Evolutionary conservation across 148 eudicot genomes (phyloP).

Genomic region (Heliamphora exappendiculata): DNA sequence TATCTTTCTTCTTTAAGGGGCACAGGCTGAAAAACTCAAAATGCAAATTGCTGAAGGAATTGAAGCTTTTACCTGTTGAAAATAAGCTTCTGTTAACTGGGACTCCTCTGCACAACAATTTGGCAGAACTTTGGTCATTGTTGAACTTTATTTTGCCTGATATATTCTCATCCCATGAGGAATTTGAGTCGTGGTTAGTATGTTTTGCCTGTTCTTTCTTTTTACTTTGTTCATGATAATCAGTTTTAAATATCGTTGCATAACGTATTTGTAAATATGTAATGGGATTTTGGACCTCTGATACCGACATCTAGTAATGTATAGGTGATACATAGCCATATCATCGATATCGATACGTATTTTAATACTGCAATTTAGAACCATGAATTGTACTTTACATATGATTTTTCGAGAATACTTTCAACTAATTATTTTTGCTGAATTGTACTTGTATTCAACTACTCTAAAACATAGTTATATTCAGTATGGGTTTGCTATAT

Average conservation of each 20-base stretch:
- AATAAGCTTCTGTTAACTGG: conserved; percentile 95
- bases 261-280: no score
- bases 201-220: neutral
- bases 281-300: no score
- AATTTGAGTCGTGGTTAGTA: conserved; percentile 91
- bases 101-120: conserved; percentile 95
- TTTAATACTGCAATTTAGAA: no score
- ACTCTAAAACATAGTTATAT: neutral
- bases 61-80: conserved; percentile 61
- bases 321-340: no score
- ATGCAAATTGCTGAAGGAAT: conserved; percentile 64
- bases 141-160: conserved; percentile 94
- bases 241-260: no score
- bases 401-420: neutral
- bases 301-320: no score
- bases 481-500: neutral
- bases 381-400: no score
- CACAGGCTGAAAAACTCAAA: conserved; percentile 90
- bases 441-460: neutral
- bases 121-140: conserved; percentile 96
- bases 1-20: conserved; percentile 42
- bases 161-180: conserved; percentile 84
- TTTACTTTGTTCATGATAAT: neutral
- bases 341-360: no score
- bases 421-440: neutral